Evolutionary conservation across 1,284 basidiomycete genomes (phyloP).

Genomic region (Xanthoconium separans): DNA sequence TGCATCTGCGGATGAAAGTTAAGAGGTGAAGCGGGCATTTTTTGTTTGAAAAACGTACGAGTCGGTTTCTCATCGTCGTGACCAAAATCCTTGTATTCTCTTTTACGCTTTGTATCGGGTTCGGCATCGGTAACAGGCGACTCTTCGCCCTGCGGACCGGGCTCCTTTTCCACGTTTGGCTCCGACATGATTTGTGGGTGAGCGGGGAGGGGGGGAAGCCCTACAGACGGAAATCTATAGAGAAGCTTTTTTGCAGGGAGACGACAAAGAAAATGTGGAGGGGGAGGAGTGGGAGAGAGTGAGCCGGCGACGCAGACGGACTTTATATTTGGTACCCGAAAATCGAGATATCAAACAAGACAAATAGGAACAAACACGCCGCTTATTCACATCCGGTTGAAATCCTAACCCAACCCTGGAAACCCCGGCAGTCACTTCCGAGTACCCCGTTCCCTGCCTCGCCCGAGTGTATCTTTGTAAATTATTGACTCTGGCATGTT

Average conservation of each 20-base stretch:
- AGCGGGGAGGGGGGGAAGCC: conserved; percentile 14
- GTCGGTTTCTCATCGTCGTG: conserved; percentile 72
- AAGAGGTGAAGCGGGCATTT: not conserved
- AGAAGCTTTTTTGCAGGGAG: conserved; percentile 12
- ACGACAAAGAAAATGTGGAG: conserved; percentile 16
- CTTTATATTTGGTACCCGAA: conserved; percentile 35
- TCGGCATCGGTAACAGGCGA: conserved; percentile 34
- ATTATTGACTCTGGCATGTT: conserved; percentile 9
- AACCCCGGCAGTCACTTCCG: conserved; percentile 29
- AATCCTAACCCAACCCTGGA: conserved; percentile 26
- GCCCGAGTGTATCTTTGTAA: not conserved
- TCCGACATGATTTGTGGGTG: conserved; percentile 35
- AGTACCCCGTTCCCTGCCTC: conserved; percentile 13
- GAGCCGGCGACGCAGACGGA: conserved; percentile 28
- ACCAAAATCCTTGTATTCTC: conserved; percentile 91
- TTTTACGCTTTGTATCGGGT: conserved; percentile 60
- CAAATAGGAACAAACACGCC: conserved; percentile 30
- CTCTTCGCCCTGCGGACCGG: conserved; percentile 48
- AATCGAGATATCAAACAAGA: conserved; percentile 29
- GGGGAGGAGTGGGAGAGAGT: conserved; percentile 34
- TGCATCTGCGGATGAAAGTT: conserved; percentile 52
- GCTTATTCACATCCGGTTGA: conserved; percentile 18
- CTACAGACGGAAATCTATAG: conserved; percentile 32
- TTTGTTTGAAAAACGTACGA: conserved; percentile 49
- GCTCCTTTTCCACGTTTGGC: conserved; percentile 59